Percentiles rank a stretch among this genome's conserved stretches.
Conservation (phyloP, 345 rosid genomes). For the Mangifera indica region DNA sequence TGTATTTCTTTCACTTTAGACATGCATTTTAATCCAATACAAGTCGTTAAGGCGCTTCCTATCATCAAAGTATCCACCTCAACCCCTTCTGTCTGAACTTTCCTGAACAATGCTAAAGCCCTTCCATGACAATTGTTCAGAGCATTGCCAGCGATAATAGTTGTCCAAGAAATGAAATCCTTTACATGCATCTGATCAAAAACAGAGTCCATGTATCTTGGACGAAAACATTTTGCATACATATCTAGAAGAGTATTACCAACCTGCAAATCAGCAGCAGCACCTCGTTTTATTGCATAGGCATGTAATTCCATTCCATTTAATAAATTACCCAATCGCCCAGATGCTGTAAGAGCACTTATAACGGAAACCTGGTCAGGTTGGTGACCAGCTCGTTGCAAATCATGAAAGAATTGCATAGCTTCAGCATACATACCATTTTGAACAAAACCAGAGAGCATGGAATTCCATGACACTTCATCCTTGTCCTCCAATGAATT, state of each 20-base stretch:
- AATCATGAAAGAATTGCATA: conserved; percentile 40
- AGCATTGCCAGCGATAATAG: conserved; percentile 68
- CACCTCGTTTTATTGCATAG: conserved; percentile 56
- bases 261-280: conserved; percentile 51
- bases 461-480: conserved; percentile 57
- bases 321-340: conserved; percentile 55
- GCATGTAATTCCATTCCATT: conserved; percentile 81
- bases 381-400: conserved; percentile 47
- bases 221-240: conserved; percentile 67
- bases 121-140: conserved; percentile 48
- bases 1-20: conserved; percentile 61
- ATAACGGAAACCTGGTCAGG: conserved; percentile 58
- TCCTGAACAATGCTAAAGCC: conserved; percentile 50
- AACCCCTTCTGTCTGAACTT: conserved; percentile 43
- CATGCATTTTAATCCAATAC: conserved; percentile 45
- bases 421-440: conserved; percentile 56
- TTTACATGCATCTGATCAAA: conserved; percentile 52
- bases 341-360: conserved; percentile 54
- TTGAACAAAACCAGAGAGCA: conserved; percentile 65
- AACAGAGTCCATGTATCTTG: conserved; percentile 50
- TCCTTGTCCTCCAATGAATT: conserved; percentile 44
- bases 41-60: conserved; percentile 68
- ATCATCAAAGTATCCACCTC: conserved; percentile 65
- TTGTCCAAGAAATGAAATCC: conserved; percentile 85
- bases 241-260: conserved; percentile 76